These are phyloP conservation scores for Hymenoscyphus infarciens DNA, from an alignment of 2,329 filamentous ascomycete species.

Conservation along the genomic window DNA sequence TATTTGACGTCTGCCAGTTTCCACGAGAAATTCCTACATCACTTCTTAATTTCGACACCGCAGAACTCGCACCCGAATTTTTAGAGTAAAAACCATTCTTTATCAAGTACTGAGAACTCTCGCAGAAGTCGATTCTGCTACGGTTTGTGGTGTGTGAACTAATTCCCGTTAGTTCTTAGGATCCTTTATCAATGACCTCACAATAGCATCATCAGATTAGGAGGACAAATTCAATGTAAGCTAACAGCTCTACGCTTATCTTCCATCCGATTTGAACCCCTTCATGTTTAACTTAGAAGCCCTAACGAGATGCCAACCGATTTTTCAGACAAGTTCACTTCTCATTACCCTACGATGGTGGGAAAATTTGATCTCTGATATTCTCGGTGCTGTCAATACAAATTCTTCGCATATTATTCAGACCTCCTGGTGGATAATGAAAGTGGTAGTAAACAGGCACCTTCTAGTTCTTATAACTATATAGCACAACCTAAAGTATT, in stretches of 20 bases:
- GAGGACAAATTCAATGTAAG: neutral
- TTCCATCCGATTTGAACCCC: neutral
- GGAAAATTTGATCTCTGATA: too few species aligned
- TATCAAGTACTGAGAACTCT: neutral
- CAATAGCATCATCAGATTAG: neutral
- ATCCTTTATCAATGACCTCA: constrained; percentile 1
- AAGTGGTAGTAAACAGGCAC: too few species aligned
- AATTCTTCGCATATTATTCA: too few species aligned
- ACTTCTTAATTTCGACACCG: neutral
- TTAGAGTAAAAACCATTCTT: neutral
- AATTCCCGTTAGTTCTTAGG: neutral
- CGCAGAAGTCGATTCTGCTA: neutral
- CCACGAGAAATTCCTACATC: neutral
- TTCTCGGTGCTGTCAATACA: too few species aligned
- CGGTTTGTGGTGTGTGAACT: neutral
- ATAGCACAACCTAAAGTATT: too few species aligned
- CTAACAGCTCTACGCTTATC: neutral
- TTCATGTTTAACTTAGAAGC: neutral
- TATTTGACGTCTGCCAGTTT: neutral
- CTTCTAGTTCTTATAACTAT: too few species aligned
- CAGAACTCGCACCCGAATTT: neutral
- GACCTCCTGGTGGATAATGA: too few species aligned
- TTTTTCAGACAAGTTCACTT: too few species aligned
- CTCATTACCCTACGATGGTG: too few species aligned
- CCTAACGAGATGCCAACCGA: too few species aligned